phyloP scores from a whole-genome alignment of 2,329 filamentous ascomycete genomes.

The Diplodia scrobiculata region DNA sequence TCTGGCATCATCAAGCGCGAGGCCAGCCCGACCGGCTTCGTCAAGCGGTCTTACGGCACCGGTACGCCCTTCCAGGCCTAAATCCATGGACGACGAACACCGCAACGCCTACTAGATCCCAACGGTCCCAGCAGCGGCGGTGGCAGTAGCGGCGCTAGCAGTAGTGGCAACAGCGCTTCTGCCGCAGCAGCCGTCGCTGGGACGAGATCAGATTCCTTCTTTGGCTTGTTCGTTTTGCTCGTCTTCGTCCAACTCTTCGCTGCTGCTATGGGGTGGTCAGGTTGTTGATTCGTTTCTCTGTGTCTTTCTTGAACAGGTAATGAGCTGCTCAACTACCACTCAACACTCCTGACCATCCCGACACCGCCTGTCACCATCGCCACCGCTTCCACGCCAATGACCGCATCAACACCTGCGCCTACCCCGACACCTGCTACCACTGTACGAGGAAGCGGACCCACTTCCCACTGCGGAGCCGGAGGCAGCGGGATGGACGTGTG shows the following conservation, averaged over 20 bases:
- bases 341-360: conserved; percentile 13
- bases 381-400: neutral
- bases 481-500: conserved; percentile 20
- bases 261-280: neutral
- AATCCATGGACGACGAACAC: neutral
- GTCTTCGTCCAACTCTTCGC: conserved; percentile 5
- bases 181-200: too few relatives aligned
- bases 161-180: neutral
- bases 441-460: neutral
- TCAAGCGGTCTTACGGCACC: conserved; percentile 22
- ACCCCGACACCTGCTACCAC: neutral
- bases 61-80: conserved; percentile 26
- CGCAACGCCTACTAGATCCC: neutral
- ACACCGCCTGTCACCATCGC: neutral
- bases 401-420: neutral
- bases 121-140: neutral
- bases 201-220: conserved; percentile 14
- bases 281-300: conserved; percentile 4
- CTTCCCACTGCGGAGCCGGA: conserved; percentile 1
- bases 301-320: neutral
- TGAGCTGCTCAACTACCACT: neutral
- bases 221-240: conserved; percentile 14
- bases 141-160: neutral
- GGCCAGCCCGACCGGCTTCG: conserved; percentile 24
- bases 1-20: conserved; percentile 15